These are phyloP conservation scores for Arthroderma sp. DNA, from an alignment of 2,329 filamentous ascomycete genomes.

Conservation along the genomic window DNA sequence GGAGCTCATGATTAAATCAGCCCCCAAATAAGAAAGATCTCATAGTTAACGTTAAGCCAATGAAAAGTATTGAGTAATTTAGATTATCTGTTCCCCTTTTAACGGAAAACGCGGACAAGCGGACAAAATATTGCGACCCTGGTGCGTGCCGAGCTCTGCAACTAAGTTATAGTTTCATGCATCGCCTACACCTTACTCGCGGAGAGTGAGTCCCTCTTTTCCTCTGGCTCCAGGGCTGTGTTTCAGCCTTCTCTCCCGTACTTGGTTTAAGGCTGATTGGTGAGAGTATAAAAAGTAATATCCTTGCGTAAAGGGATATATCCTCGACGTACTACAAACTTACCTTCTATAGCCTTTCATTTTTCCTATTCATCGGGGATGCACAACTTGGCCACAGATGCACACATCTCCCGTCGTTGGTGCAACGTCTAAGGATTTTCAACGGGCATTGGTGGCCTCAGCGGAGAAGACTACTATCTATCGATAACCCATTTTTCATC, in stretches of 20 bases:
- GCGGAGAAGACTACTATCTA: no score
- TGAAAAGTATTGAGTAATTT: not conserved
- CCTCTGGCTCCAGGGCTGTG: not conserved
- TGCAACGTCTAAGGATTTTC: no score
- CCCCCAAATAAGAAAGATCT: not conserved
- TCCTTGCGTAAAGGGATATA: not conserved
- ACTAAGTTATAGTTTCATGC: not conserved
- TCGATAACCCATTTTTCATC: no score
- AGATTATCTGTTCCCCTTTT: not conserved
- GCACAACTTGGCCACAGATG: not conserved
- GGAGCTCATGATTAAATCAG: not conserved
- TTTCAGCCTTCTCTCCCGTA: conserved; percentile 1
- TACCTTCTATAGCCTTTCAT: not conserved
- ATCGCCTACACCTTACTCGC: not conserved
- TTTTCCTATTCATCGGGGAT: not conserved
- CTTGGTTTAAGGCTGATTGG: not conserved
- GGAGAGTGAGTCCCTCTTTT: not conserved
- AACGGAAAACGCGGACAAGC: no score
- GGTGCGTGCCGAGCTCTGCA: not conserved
- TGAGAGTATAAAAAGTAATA: not conserved
- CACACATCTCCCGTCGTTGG: not conserved
- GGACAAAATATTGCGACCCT: not conserved
- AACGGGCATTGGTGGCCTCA: no score
- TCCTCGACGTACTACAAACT: not conserved
- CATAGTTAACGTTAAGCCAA: no score